Percentiles rank a stretch among this genome's conserved stretches.
Evolutionary conservation across 805 yeast genomes (phyloP).

Genomic region (Candida insectalens): DNA sequence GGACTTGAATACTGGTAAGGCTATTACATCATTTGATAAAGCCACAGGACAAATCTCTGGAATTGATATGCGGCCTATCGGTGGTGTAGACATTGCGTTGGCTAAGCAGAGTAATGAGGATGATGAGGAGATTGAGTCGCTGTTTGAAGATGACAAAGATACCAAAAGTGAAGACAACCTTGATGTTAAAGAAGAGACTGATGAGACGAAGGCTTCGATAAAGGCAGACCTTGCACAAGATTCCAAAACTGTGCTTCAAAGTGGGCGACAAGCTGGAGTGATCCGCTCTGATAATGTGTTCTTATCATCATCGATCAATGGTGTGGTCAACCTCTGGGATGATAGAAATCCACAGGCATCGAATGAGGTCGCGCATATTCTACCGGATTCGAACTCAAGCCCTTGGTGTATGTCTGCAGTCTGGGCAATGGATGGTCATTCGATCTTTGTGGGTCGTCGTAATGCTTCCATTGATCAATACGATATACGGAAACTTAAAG

Average conservation of each 20-base stretch:
- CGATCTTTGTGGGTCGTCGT: constrained; percentile 77
- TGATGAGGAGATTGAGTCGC: constrained; percentile 28
- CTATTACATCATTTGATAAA: constrained; percentile 37
- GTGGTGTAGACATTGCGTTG: constrained; percentile 33
- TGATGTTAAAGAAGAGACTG: constrained; percentile 13
- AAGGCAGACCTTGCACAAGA: constrained; percentile 20
- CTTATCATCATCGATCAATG: constrained; percentile 76
- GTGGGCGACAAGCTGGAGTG: constrained; percentile 16
- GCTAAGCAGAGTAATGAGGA: constrained; percentile 4
- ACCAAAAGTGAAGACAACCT: constrained; percentile 13
- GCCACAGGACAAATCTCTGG: constrained; percentile 74
- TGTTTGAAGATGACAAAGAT: constrained; percentile 38
- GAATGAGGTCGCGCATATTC: constrained; percentile 15
- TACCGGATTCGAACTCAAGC: constrained; percentile 58
- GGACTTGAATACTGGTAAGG: constrained; percentile 73
- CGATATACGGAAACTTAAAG: constrained; percentile 48
- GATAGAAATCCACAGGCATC: constrained; percentile 30
- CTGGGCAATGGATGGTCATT: constrained; percentile 82
- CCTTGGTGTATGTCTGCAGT: constrained; percentile 92
- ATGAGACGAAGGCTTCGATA: constrained; percentile 14
- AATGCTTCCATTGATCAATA: constrained; percentile 79
- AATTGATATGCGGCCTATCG: constrained; percentile 59
- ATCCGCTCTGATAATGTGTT: constrained; percentile 39
- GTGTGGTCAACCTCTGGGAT: constrained; percentile 79
- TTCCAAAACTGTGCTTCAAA: constrained; percentile 36